phyloP scores from a whole-genome alignment of 257 asterid species.

The Salvia rosmarinus region DNA sequence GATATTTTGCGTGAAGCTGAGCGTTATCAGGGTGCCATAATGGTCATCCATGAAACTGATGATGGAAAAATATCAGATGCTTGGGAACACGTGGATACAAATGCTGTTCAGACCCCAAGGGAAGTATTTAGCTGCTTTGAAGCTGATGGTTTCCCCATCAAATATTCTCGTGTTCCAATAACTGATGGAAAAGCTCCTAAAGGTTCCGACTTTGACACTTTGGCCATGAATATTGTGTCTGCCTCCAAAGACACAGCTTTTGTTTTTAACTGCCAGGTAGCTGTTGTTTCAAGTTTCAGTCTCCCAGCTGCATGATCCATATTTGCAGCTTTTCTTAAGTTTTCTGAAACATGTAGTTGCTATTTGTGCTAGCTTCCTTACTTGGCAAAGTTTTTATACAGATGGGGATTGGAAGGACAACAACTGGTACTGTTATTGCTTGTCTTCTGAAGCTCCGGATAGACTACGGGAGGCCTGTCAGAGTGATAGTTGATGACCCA shows the following conservation, averaged over 20 bases:
- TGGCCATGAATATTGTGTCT: constrained; percentile 78
- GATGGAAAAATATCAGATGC: constrained; percentile 87
- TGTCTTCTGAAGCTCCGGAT: constrained; percentile 92
- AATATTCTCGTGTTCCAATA: constrained; percentile 96
- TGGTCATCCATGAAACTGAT: constrained; percentile 95
- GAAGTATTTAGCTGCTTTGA: constrained; percentile 88
- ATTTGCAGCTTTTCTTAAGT: constrained; percentile 10
- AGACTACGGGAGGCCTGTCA: constrained; percentile 86
- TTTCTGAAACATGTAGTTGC: constrained; percentile 20
- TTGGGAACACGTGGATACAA: constrained; percentile 82
- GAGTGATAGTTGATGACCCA: constrained; percentile 56
- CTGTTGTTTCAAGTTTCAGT: constrained; percentile 26
- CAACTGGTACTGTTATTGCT: constrained; percentile 95
- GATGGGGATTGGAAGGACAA: constrained; percentile 99
- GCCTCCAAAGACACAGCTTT: constrained; percentile 93
- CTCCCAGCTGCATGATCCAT: constrained; percentile 27
- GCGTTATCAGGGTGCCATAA: constrained; percentile 80
- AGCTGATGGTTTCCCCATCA: constrained; percentile 82
- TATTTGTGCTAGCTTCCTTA: constrained; percentile 36
- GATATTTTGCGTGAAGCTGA: constrained; percentile 97
- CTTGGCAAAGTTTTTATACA: constrained; percentile 39
- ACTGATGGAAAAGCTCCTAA: constrained; percentile 99
- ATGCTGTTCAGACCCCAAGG: constrained; percentile 86
- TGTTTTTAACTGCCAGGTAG: constrained; percentile 97
- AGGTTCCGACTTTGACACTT: constrained; percentile 87